Evolutionary conservation across 1,139 yeast species (phyloP).

Genomic region (Blastobotrys capitulatus): DNA sequence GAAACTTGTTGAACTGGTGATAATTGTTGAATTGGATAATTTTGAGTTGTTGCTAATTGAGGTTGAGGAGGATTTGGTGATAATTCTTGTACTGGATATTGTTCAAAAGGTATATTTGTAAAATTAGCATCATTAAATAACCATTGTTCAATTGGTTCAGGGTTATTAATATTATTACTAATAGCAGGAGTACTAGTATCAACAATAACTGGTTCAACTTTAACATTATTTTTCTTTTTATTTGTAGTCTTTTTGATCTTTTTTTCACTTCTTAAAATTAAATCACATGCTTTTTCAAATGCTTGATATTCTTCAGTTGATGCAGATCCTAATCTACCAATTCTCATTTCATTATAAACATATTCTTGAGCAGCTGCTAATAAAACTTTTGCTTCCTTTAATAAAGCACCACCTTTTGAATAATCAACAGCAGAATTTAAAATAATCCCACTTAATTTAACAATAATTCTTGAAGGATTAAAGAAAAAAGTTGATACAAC

Average conservation of each 20-base stretch:
- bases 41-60: neutral
- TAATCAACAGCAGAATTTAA: constrained; percentile 80
- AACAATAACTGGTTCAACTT: neutral
- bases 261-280: constrained; percentile 15
- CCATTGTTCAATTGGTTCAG: neutral
- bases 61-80: neutral
- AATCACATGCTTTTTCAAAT: constrained; percentile 26
- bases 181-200: neutral
- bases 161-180: neutral
- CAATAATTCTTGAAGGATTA: constrained; percentile 63
- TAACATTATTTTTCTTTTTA: constrained; percentile 1
- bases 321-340: constrained; percentile 26
- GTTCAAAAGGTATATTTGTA: neutral
- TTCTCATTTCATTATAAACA: constrained; percentile 25
- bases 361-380: constrained; percentile 25
- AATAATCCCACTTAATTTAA: constrained; percentile 62
- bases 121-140: neutral
- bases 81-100: neutral
- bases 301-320: constrained; percentile 20
- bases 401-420: constrained; percentile 75
- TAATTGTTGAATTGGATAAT: neutral
- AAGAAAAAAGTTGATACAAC: constrained; percentile 55
- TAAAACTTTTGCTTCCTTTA: constrained; percentile 56
- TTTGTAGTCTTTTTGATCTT: neutral
- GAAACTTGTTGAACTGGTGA: too few relatives aligned